These are phyloP conservation scores for Sclerotinia sclerotiorum DNA, from an alignment of 2,329 filamentous ascomycete genomes.

Conservation along the genomic window DNA sequence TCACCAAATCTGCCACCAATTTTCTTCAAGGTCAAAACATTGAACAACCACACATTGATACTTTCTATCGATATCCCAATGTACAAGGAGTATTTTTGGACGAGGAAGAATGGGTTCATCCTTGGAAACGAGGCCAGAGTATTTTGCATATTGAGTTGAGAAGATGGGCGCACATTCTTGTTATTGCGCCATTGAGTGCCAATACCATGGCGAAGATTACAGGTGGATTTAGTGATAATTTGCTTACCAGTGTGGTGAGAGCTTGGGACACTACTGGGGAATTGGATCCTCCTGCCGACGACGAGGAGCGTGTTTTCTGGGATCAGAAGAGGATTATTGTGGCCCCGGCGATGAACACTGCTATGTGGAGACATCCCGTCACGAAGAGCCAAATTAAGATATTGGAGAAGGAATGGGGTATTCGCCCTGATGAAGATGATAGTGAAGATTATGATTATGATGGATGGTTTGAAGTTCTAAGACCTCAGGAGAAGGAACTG, in stretches of 20 bases:
- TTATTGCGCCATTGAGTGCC: conserved; percentile 78
- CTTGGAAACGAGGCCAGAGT: conserved; percentile 74
- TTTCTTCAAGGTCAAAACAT: conserved; percentile 75
- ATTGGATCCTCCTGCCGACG: conserved; percentile 22
- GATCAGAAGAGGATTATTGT: conserved; percentile 69
- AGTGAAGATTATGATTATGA: conserved; percentile 26
- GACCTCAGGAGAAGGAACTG: conserved; percentile 71
- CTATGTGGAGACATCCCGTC: conserved; percentile 86
- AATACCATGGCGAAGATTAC: conserved; percentile 85
- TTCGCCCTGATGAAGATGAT: conserved; percentile 63
- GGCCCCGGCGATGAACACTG: conserved; percentile 82
- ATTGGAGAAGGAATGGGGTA: conserved; percentile 74
- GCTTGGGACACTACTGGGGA: conserved; percentile 73
- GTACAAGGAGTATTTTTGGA: conserved; percentile 83
- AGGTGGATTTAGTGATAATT: conserved; percentile 72
- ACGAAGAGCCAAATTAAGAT: conserved; percentile 70
- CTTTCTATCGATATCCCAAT: conserved; percentile 60
- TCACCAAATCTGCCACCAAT: conserved; percentile 70
- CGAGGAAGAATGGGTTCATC: conserved; percentile 77
- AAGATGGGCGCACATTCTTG: conserved; percentile 76
- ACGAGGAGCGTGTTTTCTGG: conserved; percentile 26
- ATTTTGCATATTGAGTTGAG: conserved; percentile 91
- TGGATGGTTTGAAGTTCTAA: conserved; percentile 69
- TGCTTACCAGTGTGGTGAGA: conserved; percentile 71
- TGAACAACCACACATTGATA: conserved; percentile 71